Evolutionary conservation across 1,284 basidiomycete genomes (phyloP).

Genomic region (Puccinia hordei): DNA sequence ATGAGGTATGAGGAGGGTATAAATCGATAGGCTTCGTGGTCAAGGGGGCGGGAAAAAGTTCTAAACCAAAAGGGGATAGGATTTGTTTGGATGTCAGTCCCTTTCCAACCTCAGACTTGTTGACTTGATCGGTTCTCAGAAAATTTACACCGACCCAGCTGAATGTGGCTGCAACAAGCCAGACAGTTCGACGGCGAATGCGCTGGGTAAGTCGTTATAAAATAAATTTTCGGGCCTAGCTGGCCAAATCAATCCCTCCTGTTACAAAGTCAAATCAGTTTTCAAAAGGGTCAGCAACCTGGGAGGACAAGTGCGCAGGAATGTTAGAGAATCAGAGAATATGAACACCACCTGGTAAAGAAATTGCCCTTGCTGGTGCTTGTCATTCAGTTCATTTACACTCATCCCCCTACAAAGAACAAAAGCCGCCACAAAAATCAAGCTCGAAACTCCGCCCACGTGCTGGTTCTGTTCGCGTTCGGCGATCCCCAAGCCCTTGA

Average conservation of each 20-base stretch:
- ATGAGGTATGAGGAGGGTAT: slow-evolving; percentile 53
- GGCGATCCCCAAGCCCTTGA: slow-evolving; percentile 50
- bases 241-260: slow-evolving; percentile 48
- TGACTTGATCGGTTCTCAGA: background rate
- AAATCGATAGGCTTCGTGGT: slow-evolving; percentile 52
- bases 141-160: slow-evolving; percentile 45
- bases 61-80: background rate
- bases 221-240: slow-evolving; percentile 51
- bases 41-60: slow-evolving; percentile 14
- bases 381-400: slow-evolving; percentile 9
- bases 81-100: background rate
- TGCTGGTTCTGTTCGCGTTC: slow-evolving; percentile 51
- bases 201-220: slow-evolving; percentile 51
- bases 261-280: background rate
- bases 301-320: slow-evolving; percentile 4
- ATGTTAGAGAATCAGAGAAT: slow-evolving; percentile 11
- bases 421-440: slow-evolving; percentile 43
- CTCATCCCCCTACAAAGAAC: slow-evolving; percentile 15
- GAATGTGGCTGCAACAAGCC: slow-evolving; percentile 49
- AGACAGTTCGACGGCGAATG: slow-evolving; percentile 43
- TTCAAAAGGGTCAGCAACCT: slow-evolving; percentile 9
- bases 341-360: slow-evolving; percentile 18
- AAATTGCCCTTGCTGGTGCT: slow-evolving; percentile 29
- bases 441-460: slow-evolving; percentile 32
- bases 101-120: background rate